A percentile compares a stretch with the other conserved stretches of the same genome.
phyloP scores from a whole-genome alignment of 2,329 filamentous ascomycete genomes.

The Gaeumannomyces tritici region DNA sequence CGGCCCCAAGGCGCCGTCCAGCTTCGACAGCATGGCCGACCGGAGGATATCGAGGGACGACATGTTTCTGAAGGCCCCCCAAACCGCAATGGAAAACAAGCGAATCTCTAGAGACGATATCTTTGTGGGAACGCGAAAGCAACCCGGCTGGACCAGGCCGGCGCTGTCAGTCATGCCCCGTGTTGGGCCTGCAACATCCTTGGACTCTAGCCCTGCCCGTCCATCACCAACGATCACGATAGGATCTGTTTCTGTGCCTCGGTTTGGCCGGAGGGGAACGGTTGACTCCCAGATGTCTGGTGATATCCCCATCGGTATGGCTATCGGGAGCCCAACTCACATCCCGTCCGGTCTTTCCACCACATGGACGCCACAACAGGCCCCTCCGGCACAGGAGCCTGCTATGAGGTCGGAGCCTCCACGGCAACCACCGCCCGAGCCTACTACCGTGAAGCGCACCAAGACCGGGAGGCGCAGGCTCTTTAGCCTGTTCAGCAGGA shows the following conservation, averaged over 20 bases:
- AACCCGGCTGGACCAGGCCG: neutral
- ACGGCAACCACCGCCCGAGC: slow-evolving; percentile 4
- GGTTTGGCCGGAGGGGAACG: slow-evolving; percentile 27
- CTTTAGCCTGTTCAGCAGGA: slow-evolving; percentile 42
- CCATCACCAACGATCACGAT: neutral
- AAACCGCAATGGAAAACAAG: slow-evolving; percentile 19
- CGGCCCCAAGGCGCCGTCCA: slow-evolving; percentile 5
- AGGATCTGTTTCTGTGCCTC: neutral
- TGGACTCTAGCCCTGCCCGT: neutral
- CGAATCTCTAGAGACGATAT: slow-evolving; percentile 34
- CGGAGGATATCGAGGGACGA: slow-evolving; percentile 37
- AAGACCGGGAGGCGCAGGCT: slow-evolving; percentile 50
- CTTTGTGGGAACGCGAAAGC: slow-evolving; percentile 14
- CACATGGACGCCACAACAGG: slow-evolving; percentile 6
- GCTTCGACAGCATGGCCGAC: slow-evolving; percentile 16
- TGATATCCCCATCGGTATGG: slow-evolving; percentile 58
- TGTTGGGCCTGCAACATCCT: neutral
- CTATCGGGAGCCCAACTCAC: slow-evolving; percentile 58
- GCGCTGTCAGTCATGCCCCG: neutral
- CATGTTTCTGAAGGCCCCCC: slow-evolving; percentile 21
- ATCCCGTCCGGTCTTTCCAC: slow-evolving; percentile 17
- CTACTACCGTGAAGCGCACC: slow-evolving; percentile 24
- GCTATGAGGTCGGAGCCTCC: neutral
- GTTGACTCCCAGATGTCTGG: slow-evolving; percentile 31
- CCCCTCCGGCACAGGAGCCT: neutral